Base-by-base conservation (phyloP, 169 alveolate species). In the Plasmodium ovale region DNA sequence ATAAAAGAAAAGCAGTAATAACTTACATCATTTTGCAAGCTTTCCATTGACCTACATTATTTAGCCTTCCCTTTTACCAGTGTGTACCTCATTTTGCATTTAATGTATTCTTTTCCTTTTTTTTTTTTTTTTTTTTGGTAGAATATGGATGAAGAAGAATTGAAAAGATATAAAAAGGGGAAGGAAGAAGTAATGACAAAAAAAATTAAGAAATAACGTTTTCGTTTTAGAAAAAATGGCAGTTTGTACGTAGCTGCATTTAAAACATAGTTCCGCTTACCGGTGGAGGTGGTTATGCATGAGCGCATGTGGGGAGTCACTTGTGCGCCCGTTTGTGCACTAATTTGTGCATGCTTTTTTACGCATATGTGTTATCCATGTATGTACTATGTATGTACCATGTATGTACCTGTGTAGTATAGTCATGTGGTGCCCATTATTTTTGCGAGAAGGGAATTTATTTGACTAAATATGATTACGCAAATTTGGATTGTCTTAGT, bases 91-190 rank as follows among this genome's bases (percentile, higher is more conserved):
- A 23, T 39, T 67, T 35, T 35, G 21, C 2, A 31, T 16, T 35
- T 14, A 5, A 59, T 74, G 19, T 74, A 23, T 60, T 5, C 29
- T 19, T 65, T 19, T 25, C 21, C 35, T 39, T 42, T 19, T 35
- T 33, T 74, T 16, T 64, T 27, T 37, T 42, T 64, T 53, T 16
- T 64, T 64, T 65, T 64, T 65, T 79, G 16, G 35, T 33, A 79
- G 90, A 82, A 82, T 47, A 53, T 82, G 25, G 90, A 82, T 58
- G 79, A 82, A 25, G 72, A 82, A 65, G 68, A 82, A 82, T 82
- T 82, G 42, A 67, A 82, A 35, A 67, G 42, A 39, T 82, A 31
- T 25, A 19, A 33, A 53, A 82, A 29, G 1, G n/a, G 49, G n/a
- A 51, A 65, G 5, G 51, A 82, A 2, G 59, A 64, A 47, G n/a